Evolutionary conservation across 192 early-diverging fungal species (phyloP).

Genomic region (Coemansia sp.): DNA sequence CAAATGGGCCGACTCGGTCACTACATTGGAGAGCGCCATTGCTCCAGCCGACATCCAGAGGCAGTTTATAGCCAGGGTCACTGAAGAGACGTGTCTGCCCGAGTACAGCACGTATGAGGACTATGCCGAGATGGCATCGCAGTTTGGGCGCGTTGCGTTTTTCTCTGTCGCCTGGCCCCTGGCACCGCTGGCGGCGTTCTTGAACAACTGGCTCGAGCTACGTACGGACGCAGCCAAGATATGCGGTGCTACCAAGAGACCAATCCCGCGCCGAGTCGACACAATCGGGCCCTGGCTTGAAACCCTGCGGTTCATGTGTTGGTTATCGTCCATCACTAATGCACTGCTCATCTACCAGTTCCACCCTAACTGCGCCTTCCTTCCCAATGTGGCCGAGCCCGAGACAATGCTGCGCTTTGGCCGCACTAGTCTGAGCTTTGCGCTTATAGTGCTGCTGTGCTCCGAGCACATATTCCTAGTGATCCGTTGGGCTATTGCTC

Average conservation of each 20-base stretch:
- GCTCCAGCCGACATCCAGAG: constrained; percentile 29
- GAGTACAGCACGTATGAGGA: constrained; percentile 86
- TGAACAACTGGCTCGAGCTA: constrained; percentile 94
- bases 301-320: constrained; percentile 61
- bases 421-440: constrained; percentile 49
- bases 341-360: constrained; percentile 61
- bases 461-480: constrained; percentile 52
- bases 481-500: constrained; percentile 40
- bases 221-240: constrained; percentile 92
- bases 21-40: constrained; percentile 9
- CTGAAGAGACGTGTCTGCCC: constrained; percentile 59
- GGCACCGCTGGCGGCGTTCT: constrained; percentile 74
- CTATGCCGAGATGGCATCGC: constrained; percentile 91
- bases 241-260: constrained; percentile 72
- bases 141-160: constrained; percentile 87
- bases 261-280: constrained; percentile 71
- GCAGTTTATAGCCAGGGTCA: constrained; percentile 41
- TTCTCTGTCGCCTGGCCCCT: constrained; percentile 89
- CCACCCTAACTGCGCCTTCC: constrained; percentile 33
- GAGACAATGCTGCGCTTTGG: constrained; percentile 44
- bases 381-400: constrained; percentile 32
- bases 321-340: constrained; percentile 60
- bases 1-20: constrained; percentile 20
- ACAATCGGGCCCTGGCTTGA: constrained; percentile 79
- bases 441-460: constrained; percentile 53